Conservation (phyloP, 2,329 filamentous ascomycete species). For the Alternaria sp. region DNA sequence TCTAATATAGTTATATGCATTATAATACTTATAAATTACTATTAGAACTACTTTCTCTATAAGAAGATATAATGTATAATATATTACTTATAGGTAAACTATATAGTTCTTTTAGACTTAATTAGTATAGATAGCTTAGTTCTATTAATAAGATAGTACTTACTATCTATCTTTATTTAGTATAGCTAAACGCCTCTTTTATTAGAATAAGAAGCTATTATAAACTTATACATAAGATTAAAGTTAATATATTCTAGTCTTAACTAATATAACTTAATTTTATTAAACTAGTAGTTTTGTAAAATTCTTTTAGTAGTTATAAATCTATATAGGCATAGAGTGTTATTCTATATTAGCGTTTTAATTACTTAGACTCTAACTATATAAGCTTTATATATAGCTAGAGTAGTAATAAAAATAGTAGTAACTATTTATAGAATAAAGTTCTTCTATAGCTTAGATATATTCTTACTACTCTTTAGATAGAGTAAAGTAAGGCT, state of each 20-base stretch:
- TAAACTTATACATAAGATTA: neutral
- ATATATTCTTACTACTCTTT: neutral
- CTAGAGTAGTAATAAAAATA: neutral
- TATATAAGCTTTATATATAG: neutral
- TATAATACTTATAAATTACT: neutral
- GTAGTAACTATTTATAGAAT: neutral
- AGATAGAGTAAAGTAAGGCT: neutral
- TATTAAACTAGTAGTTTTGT: neutral
- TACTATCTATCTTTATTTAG: neutral
- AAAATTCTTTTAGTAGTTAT: neutral
- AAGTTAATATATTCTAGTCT: neutral
- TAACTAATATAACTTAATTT: neutral
- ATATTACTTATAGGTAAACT: neutral
- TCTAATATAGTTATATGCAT: neutral
- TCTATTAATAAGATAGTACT: neutral
- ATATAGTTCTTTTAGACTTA: neutral
- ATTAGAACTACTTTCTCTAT: neutral
- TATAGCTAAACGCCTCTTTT: neutral
- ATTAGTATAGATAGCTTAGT: neutral
- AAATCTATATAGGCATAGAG: neutral
- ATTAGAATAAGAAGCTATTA: neutral
- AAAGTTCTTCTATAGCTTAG: neutral
- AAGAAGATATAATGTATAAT: neutral
- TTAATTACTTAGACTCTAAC: neutral
- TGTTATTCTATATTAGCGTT: neutral